Base-by-base conservation (phyloP, 202 grass and related monocot genomes). In the Musa balbisiana region DNA sequence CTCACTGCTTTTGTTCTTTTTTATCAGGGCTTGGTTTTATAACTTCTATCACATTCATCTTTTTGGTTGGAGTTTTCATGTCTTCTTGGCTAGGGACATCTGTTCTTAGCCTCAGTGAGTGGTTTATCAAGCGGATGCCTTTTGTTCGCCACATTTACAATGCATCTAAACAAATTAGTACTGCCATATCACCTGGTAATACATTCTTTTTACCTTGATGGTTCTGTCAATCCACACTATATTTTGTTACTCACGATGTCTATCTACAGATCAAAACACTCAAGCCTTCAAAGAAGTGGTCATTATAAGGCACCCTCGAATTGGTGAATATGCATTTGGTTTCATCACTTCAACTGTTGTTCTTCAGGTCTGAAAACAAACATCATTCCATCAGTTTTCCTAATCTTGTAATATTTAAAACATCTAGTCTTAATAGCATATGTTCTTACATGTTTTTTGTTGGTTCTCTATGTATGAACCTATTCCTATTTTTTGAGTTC, bases 121-220 rank as follows among this genome's bases (percentile, higher is more conserved):
- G 89, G 89, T 87, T 96, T 73, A 96, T 91, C 82, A 91, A 96
- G 66, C 55, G 72, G 68, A 96, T 96, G 92, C 92, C 92, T 59
- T 91, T 96, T 71, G 80, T 96, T 76, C 82, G 86, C 23, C 92
- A 96, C 82, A 89, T 96, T 51, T 96, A 96, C 26, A 91, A 91
- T 84, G 88, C 92, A 21, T 96, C 92, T 15, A 96, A 96, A 73
- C 92, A 96, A 76, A 91, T 96, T 78, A 96, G 92, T 75, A 69
- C 92, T 84, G 92, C 92, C 16, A 91, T 96, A 83, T 96, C 92
- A 85, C 88, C 92, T 84, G 92, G 92, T 96, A 83, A 83, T 75
- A 20, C 63, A 55, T 10, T 9, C 43, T 63, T 89, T 74, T 64
- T 59, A 29, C 19, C 51, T 53, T 83, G 79, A 9, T 73, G 53